Conservation (phyloP, 148 eudicot genomes). For the Amaranthus palmeri region DNA sequence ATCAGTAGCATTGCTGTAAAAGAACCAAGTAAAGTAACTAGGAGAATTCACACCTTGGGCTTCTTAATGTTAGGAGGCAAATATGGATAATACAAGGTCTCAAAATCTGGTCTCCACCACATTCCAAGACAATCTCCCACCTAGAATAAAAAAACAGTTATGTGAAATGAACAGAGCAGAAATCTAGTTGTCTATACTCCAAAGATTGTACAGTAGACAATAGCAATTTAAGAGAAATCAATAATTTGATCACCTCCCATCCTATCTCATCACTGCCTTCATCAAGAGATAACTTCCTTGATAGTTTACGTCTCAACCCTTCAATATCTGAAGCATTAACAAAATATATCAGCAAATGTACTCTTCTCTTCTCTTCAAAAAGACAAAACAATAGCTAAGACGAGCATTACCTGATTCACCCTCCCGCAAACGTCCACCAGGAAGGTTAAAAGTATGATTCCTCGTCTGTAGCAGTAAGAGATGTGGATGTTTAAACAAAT, state of each 20-base stretch:
- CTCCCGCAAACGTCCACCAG: constrained; percentile 66
- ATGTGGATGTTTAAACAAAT: constrained; percentile 66
- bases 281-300: constrained; percentile 49
- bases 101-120: constrained; percentile 75
- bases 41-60: constrained; percentile 45
- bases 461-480: constrained; percentile 56
- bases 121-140: constrained; percentile 71
- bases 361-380: neutral
- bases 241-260: constrained; percentile 51
- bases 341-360: neutral
- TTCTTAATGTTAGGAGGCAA: constrained; percentile 51
- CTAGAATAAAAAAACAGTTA: constrained; percentile 26
- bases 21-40: neutral
- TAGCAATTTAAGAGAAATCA: neutral
- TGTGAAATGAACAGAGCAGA: neutral
- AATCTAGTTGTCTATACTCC: neutral
- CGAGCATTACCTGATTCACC: constrained; percentile 55
- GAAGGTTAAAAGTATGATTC: constrained; percentile 53
- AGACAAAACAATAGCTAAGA: neutral
- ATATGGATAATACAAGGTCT: constrained; percentile 48
- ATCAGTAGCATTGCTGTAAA: neutral
- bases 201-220: too few relatives aligned
- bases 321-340: constrained; percentile 36
- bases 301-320: constrained; percentile 62
- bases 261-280: constrained; percentile 29